Base-by-base conservation (phyloP, 2,329 filamentous ascomycete species). In the Cadophora gregata region DNA sequence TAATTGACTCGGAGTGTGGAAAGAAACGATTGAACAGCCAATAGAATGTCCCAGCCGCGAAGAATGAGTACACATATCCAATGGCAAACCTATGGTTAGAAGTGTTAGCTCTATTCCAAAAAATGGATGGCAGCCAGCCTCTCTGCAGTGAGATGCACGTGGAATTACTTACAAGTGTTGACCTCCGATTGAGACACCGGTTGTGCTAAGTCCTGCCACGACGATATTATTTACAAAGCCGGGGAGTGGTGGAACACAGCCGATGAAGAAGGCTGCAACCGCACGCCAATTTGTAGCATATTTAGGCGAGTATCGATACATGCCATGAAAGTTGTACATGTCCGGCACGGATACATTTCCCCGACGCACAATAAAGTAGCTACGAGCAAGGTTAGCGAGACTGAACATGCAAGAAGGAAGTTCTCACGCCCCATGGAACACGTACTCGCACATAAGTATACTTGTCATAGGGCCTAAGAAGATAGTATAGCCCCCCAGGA, bases 401-500 rank as follows among this genome's bases (percentile, higher is more conserved):
- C 56, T 62, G 38, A 7, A 64, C 27, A n/a, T 62, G 16, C n/a
- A 1, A 59, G 59, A 21, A 9, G 24, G 47, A 31, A 31, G 10
- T 27, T 31, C 10, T 31, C 16, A n/a, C 27, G n/a, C 3, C 33
- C 19, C 36, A 12, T 36, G 36, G 56, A 38, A 29, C 21, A 67
- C 65, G 24, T 36, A 67, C 65, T 68, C 66, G 4, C 59, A 63
- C 59, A 77, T 71, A 77, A 88, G 82, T 65, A 89, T 87, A 0
- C 82, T 82, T 0, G 85, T 85, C 66, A 89, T 86, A 0, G 87
- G 86, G 0, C 84, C 86, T 1, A 89, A 78, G 77, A 90, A 89
- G 24, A 89, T 81, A 1, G 85, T 84, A 75, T 90, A 88, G 0
- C 88, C 88, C 51, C 84, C 82, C 84, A 92, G 89, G 77, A 91